Evolutionary conservation across 257 asterid species (phyloP), one percentile per base, ranked within the genome.

Genomic region (Perilla frutescens): DNA sequence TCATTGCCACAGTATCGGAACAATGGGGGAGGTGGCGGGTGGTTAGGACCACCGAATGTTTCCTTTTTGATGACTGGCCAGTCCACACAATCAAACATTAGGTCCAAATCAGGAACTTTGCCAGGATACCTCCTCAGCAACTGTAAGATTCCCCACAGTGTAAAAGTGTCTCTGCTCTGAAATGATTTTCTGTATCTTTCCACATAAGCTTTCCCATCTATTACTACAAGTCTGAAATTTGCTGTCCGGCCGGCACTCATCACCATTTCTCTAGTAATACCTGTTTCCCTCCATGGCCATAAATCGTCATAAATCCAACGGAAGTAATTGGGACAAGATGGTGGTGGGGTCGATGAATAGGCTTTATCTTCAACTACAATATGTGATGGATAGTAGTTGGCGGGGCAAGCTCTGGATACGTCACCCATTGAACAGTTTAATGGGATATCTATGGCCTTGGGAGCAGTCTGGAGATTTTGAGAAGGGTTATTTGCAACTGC

Each of bases 71-170:
- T 59, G 5, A 84, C 85, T 0, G 98, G 98, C 82, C 90, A 80
- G 57, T 92, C 98, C 1, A 76, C 83, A 7, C 90, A 81, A 57
- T 90, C 94, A n/a, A 92, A 92, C 98, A 92, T 92, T 7, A 92
- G 65, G 59, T 92, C 98, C 48, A 92, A 66, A 78, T 92, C 96
- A 0, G 96, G 93, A 34, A 92, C 49, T 72, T 77, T 83, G 6
- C 96, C 96, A 0, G 96, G 98, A 44, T 90, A 92, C 76, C 84
- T 71, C 73, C 96, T 73, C 10, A 88, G 67, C 74, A 92, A 70
- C 82, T 92, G 98, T 36, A 90, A 45, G 65, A 92, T 88, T 43
- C 97, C 96, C 96, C 98, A 92, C 7, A 90, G 34, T 0, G 96
- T 90, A 43, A 92, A 90, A 32, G 81, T 68, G 60, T 83, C 93